Evolutionary conservation across 2,329 filamentous ascomycete genomes (phyloP), one percentile per base, ranked within the genome.

Genomic region (Alternaria novae-zelandiae): DNA sequence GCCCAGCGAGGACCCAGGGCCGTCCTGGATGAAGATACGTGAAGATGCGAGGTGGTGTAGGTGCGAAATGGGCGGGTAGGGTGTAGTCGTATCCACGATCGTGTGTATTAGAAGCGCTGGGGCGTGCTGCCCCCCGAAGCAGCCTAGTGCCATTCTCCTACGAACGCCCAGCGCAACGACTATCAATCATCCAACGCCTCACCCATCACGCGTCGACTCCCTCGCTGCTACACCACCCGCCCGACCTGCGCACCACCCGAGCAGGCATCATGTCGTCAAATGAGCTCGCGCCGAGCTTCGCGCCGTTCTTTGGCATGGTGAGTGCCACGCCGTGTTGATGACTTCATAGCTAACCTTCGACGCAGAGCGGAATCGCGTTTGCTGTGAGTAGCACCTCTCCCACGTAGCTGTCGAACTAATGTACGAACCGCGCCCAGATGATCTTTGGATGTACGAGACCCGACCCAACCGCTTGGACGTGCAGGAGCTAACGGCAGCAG

Each of bases 231-330:
- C 43, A 44, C 50, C 32, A 15, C 51, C 26, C 32, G 17, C 21
- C 30, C 20, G 23, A 41, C 49, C 20, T 50, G 26, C 46, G 47
- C 54, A 15, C 59, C 23, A 17, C 28, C 43, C 50, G 12, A 36
- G 28, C 54, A 65, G 53, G 45, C 68, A 67, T 5, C 64, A 74
- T 74, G 70, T 68, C 68, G 56, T 68, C 65, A 17, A 66, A 74
- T 28, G 66, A 69, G 55, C 62, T 72, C 66, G 85, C 90, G 63
- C 92, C 92, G 74, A 92, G 91, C 83, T 95, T 94, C 80, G 92
- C 92, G 83, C 92, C 92, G 74, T 96, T 95, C 85, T 87, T 95
- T 80, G 92, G 92, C 85, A 93, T 95, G 91, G 91, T 94, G 85
- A 82, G 89, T 83, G 63, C 53, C 59, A 23, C 57, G 54, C 49